These are phyloP conservation scores for Suhomyces bokatorum DNA, from an alignment of 1,139 yeast species.

Conservation along the genomic window DNA sequence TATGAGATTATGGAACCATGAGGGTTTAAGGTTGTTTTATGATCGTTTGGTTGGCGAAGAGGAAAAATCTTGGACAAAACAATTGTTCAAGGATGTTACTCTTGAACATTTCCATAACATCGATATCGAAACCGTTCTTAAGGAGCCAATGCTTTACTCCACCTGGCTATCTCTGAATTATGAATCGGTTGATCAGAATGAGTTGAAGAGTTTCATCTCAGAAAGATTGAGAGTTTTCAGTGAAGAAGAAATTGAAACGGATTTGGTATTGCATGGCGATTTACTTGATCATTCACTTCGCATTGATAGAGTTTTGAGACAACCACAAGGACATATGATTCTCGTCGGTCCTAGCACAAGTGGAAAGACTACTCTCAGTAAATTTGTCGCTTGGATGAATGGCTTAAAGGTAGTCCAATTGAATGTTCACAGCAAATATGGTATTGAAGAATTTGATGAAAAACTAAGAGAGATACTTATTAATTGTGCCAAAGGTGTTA, in stretches of 20 bases:
- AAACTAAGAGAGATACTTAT: conserved; percentile 56
- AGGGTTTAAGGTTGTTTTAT: conserved; percentile 72
- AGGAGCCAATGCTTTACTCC: conserved; percentile 61
- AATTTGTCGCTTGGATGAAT: conserved; percentile 91
- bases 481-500: conserved; percentile 54
- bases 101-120: conserved; percentile 48
- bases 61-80: conserved; percentile 56
- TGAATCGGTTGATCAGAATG: conserved; percentile 52
- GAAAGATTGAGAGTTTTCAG: conserved; percentile 72
- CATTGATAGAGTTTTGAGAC: conserved; percentile 79
- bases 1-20: conserved; percentile 77
- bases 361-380: conserved; percentile 75
- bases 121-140: conserved; percentile 36
- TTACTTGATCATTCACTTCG: conserved; percentile 74
- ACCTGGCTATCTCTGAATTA: conserved; percentile 74
- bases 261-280: conserved; percentile 67
- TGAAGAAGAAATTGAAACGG: conserved; percentile 70
- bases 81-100: conserved; percentile 42
- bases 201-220: conserved; percentile 53
- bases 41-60: conserved; percentile 59
- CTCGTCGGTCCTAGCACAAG: conserved; percentile 84
- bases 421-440: conserved; percentile 54
- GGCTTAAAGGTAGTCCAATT: conserved; percentile 68
- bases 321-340: conserved; percentile 88
- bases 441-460: conserved; percentile 65